A percentile compares a stretch with the other conserved stretches of the same genome.
These are phyloP conservation scores for Collybia nuda DNA, from an alignment of 768 basidiomycete species.

Conservation along the genomic window DNA sequence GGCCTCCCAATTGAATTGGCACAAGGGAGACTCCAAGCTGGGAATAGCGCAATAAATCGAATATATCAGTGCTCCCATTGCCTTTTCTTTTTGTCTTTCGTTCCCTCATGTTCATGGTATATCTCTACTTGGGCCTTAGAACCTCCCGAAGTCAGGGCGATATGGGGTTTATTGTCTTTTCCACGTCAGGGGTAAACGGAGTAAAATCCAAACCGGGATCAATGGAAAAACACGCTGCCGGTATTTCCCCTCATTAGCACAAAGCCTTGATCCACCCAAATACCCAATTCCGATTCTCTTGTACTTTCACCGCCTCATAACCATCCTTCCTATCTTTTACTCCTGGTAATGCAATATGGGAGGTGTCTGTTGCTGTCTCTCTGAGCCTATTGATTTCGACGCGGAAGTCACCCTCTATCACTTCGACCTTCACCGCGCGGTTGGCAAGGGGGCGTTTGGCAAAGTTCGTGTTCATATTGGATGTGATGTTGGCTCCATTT, in stretches of 20 bases:
- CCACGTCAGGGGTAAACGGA: not conserved
- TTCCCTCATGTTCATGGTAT: constrained; percentile 12
- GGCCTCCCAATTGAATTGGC: not conserved
- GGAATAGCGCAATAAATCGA: constrained; percentile 2
- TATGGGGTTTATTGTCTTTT: constrained; percentile 4
- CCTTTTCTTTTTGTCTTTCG: constrained; percentile 16
- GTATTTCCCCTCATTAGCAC: constrained; percentile 15
- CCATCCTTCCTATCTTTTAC: constrained; percentile 25
- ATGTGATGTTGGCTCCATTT: constrained; percentile 5
- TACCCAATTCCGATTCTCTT: constrained; percentile 34
- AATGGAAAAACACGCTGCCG: constrained; percentile 15
- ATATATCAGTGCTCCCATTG: not conserved
- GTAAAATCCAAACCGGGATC: constrained; percentile 22
- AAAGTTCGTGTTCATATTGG: constrained; percentile 55
- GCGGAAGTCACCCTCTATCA: constrained; percentile 89
- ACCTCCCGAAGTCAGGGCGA: too few species aligned
- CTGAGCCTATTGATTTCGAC: constrained; percentile 84
- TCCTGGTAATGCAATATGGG: constrained; percentile 53
- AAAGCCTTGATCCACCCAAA: constrained; percentile 12
- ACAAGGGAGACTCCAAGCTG: not conserved
- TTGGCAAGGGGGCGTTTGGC: constrained; percentile 97
- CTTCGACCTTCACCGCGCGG: constrained; percentile 92
- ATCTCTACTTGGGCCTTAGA: not conserved
- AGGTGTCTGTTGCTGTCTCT: constrained; percentile 51
- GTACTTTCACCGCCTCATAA: constrained; percentile 36